Percentiles rank a stretch among this genome's conserved stretches.
phyloP scores from a whole-genome alignment of 192 early-diverging fungal species.

The Coemansia sp. region DNA sequence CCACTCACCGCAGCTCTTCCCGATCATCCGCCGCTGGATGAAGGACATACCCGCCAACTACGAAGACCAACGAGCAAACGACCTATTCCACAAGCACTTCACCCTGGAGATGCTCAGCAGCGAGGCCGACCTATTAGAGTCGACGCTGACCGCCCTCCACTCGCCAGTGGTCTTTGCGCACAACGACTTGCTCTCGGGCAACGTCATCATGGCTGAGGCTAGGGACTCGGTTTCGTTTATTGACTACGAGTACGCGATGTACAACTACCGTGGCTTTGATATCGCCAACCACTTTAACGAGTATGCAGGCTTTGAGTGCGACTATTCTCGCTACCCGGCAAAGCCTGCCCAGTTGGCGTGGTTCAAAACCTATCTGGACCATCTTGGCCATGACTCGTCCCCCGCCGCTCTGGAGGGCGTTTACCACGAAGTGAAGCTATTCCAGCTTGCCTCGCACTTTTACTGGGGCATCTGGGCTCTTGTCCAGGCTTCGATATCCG shows the following conservation, averaged over 20 bases:
- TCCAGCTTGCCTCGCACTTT: slow-evolving; percentile 86
- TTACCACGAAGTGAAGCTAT: slow-evolving; percentile 76
- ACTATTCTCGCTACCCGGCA: slow-evolving; percentile 79
- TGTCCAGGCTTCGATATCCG: slow-evolving; percentile 81
- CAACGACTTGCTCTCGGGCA: slow-evolving; percentile 89
- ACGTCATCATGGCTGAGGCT: slow-evolving; percentile 66
- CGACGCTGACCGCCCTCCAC: slow-evolving; percentile 56
- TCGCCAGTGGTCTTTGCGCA: slow-evolving; percentile 89
- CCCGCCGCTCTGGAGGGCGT: slow-evolving; percentile 60
- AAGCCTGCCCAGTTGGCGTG: slow-evolving; percentile 69
- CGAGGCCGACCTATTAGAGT: slow-evolving; percentile 58
- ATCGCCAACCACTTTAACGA: slow-evolving; percentile 97
- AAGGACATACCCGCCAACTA: slow-evolving; percentile 32
- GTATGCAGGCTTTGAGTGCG: slow-evolving; percentile 94
- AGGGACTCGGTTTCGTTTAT: slow-evolving; percentile 72
- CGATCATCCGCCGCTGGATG: slow-evolving; percentile 40
- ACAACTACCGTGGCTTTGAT: slow-evolving; percentile 86
- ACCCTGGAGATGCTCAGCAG: slow-evolving; percentile 11
- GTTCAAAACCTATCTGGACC: slow-evolving; percentile 71
- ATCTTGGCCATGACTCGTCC: slow-evolving; percentile 32
- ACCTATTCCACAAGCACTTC: slow-evolving; percentile 38
- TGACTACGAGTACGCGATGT: slow-evolving; percentile 91
- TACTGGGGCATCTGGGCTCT: slow-evolving; percentile 87
- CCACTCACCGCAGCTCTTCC: slow-evolving; percentile 42
- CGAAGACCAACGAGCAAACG: slow-evolving; percentile 15